These are phyloP conservation scores for Coemansia sp. DNA, from an alignment of 192 early-diverging fungal genomes.

Conservation along the genomic window DNA sequence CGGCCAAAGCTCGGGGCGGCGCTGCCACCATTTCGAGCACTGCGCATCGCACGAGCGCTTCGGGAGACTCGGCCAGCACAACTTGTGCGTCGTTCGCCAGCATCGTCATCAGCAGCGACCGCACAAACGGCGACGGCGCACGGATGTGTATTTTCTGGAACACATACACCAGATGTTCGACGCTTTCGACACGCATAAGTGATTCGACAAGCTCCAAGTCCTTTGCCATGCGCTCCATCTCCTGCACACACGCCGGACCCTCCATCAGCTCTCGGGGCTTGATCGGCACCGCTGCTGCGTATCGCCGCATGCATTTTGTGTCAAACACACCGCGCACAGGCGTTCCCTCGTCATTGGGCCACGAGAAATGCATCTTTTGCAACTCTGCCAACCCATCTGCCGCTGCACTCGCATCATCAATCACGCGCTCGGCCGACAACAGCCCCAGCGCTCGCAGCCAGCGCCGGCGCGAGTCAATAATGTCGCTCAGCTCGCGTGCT, in stretches of 20 bases:
- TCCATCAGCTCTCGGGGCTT: constrained; percentile 31
- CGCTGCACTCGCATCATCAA: constrained; percentile 14
- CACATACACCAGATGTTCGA: constrained; percentile 30
- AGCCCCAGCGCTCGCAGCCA: constrained; percentile 24
- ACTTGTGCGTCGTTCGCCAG: constrained; percentile 15
- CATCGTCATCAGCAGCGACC: constrained; percentile 37
- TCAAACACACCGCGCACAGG: constrained; percentile 39
- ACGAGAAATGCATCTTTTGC: neutral
- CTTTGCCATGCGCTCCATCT: constrained; percentile 7
- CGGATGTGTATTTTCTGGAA: constrained; percentile 13
- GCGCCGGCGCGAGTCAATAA: constrained; percentile 19
- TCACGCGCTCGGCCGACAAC: constrained; percentile 11
- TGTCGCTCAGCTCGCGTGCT: constrained; percentile 8
- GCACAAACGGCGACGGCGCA: constrained; percentile 23
- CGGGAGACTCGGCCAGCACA: constrained; percentile 17
- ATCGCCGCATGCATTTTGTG: constrained; percentile 44
- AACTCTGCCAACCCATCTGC: constrained; percentile 8
- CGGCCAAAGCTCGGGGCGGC: neutral
- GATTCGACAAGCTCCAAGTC: constrained; percentile 14
- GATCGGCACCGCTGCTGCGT: constrained; percentile 33
- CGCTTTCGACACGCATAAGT: constrained; percentile 12
- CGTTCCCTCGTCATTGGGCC: neutral
- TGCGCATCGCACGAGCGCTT: constrained; percentile 19
- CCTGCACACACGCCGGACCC: constrained; percentile 4
- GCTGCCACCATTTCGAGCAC: constrained; percentile 17